Evolutionary conservation across 2,329 filamentous ascomycete genomes (phyloP).

Genomic region (Arthrobotrys iridis): DNA sequence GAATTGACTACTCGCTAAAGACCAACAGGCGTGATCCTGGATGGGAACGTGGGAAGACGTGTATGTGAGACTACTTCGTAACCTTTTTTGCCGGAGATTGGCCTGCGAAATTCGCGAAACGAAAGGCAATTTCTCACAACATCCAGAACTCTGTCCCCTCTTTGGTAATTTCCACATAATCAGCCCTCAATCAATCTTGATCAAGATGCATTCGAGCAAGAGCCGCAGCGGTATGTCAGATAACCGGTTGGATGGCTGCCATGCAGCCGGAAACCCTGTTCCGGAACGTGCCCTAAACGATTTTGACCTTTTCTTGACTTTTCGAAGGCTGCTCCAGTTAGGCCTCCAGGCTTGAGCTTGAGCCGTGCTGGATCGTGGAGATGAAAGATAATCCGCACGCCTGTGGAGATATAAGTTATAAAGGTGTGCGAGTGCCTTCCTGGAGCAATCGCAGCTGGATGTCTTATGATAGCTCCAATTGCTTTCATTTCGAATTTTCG

Average conservation of each 20-base stretch:
- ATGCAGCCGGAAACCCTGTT: slow-evolving; percentile 29
- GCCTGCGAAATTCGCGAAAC: slow-evolving; percentile 32
- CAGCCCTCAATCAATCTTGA: slow-evolving; percentile 1
- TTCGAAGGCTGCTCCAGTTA: slow-evolving; percentile 4
- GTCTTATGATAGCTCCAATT: background rate
- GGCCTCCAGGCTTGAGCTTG: slow-evolving; percentile 6
- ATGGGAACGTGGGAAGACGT: slow-evolving; percentile 11
- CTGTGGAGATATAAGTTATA: background rate
- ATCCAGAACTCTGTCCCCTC: background rate
- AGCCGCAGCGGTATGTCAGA: slow-evolving; percentile 38
- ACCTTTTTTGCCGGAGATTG: slow-evolving; percentile 49
- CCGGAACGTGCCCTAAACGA: slow-evolving; percentile 28
- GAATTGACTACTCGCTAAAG: slow-evolving; percentile 44
- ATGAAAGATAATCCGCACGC: slow-evolving; percentile 15
- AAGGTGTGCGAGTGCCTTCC: background rate
- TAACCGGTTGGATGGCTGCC: slow-evolving; percentile 34
- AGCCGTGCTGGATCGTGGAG: slow-evolving; percentile 21
- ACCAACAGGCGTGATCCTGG: slow-evolving; percentile 43
- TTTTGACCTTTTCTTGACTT: slow-evolving; percentile 2
- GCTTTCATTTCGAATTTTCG: too few species aligned
- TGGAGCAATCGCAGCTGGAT: background rate
- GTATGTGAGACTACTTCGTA: slow-evolving; percentile 44
- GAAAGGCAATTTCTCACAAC: slow-evolving; percentile 13
- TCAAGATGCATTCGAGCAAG: slow-evolving; percentile 15
- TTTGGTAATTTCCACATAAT: slow-evolving; percentile 36